Base-by-base conservation (phyloP, 768 basidiomycete species). In the Rubroboletus satanas region DNA sequence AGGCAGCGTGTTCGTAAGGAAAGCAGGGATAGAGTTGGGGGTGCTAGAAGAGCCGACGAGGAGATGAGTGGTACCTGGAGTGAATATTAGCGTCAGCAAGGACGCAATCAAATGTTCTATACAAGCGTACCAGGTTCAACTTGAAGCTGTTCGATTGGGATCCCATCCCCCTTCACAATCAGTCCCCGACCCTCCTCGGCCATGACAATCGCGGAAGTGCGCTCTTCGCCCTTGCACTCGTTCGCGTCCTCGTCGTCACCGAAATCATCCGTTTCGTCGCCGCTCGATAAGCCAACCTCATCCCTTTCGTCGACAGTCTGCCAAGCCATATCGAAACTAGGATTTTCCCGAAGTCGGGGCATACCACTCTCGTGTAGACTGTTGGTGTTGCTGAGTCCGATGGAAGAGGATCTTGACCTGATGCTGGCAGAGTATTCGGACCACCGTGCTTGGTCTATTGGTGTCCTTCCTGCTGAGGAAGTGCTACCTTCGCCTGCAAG, bases 21-120 rank as follows among this genome's bases (percentile, higher is more conserved):
- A 91, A 3, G 81, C 64, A 18, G 90, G 87, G 53, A 98, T 81
- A 48, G 81, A 83, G 62, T 85, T 90, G 36, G 89, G 90, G 4
- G 85, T 90, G 55, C 73, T 77, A 2, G 87, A 89, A 18, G 85
- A 85, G n/a, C 90, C 85, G 38, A 99, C 82, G 31, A 98, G 79
- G 45, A 99, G 80, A 78, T 99, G 96, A 0, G 96, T 99, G 18
- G 93, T 93, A 17, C 88, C 96, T 98, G 54, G 52, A 45, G 50
- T 7, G 21, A 28, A 46, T 23, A 8, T 9, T 14, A 12, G 33
- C 12, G 32, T 67, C 42, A 61, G 51, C 5, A 21, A 52, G 29
- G 10, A 15, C 8, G 4, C 1, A 6, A 46, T 31, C 2, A 23
- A 11, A 45, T 29, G 31, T 18, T 36, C 18, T 31, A 33, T 15